Percentiles rank a stretch among this genome's conserved stretches.
Conservation (phyloP, 257 asterid species). For the Jasminum sambac region DNA sequence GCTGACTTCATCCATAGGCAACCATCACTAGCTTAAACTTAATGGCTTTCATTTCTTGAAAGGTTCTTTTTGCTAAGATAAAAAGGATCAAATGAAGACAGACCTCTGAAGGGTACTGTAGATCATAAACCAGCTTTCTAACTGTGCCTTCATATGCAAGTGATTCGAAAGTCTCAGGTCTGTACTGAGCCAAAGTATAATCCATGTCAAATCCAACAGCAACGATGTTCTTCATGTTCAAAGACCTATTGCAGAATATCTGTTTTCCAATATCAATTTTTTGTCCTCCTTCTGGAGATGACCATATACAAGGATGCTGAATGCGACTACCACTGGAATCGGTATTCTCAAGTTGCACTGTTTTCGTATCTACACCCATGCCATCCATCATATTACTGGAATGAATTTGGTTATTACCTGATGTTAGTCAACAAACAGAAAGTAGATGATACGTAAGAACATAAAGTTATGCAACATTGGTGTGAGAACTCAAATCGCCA, state of each 20-base stretch:
- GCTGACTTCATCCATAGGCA: slow-evolving; percentile 9
- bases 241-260: slow-evolving; percentile 66
- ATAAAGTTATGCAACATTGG: slow-evolving; percentile 9
- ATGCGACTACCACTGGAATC: slow-evolving; percentile 32
- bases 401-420: slow-evolving; percentile 45
- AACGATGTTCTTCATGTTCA: slow-evolving; percentile 84
- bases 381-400: slow-evolving; percentile 52
- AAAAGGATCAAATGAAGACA: slow-evolving; percentile 19
- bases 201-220: slow-evolving; percentile 99
- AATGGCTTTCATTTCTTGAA: slow-evolving; percentile 25
- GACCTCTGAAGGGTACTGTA: slow-evolving; percentile 92
- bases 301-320: slow-evolving; percentile 57
- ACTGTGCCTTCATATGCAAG: slow-evolving; percentile 35
- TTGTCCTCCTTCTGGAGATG: slow-evolving; percentile 77
- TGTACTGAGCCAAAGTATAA: slow-evolving; percentile 93
- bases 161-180: slow-evolving; percentile 89
- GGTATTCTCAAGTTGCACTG: slow-evolving; percentile 40
- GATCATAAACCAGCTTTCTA: slow-evolving; percentile 77
- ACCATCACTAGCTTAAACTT: slow-evolving; percentile 8
- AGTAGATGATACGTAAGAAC: not conserved
- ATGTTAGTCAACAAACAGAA: slow-evolving; percentile 27
- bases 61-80: slow-evolving; percentile 17
- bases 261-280: slow-evolving; percentile 4
- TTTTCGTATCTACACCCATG: slow-evolving; percentile 18
- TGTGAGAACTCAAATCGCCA: not conserved